A percentile compares a stretch with the other conserved stretches of the same genome.
These are phyloP conservation scores for Fusarium pilosicola DNA, from an alignment of 2,329 filamentous ascomycete genomes.

Conservation along the genomic window DNA sequence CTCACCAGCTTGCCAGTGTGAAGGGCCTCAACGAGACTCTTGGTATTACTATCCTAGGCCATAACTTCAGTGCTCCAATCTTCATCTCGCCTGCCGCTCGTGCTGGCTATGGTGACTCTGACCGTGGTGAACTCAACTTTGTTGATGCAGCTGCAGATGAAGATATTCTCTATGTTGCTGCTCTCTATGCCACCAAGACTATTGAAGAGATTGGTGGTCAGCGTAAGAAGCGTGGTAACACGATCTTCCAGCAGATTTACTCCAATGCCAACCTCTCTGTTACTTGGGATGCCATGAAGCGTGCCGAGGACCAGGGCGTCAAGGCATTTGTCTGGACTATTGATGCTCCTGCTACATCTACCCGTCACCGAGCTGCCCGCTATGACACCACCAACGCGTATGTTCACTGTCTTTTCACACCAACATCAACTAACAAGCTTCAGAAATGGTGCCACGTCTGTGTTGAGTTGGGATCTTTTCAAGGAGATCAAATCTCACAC, in stretches of 20 bases:
- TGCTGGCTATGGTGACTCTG: slow-evolving; percentile 55
- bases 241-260: slow-evolving; percentile 51
- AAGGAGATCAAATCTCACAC: slow-evolving; percentile 47
- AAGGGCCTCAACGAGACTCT: slow-evolving; percentile 49
- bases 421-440: background rate
- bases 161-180: slow-evolving; percentile 57
- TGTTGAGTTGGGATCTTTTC: slow-evolving; percentile 40
- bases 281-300: slow-evolving; percentile 47
- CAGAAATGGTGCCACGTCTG: slow-evolving; percentile 36
- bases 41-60: slow-evolving; percentile 55
- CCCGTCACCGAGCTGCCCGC: slow-evolving; percentile 40
- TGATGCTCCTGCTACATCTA: slow-evolving; percentile 42
- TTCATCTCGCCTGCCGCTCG: slow-evolving; percentile 60
- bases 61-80: slow-evolving; percentile 59
- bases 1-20: slow-evolving; percentile 48
- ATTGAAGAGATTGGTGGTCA: slow-evolving; percentile 49
- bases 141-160: slow-evolving; percentile 56
- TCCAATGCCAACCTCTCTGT: slow-evolving; percentile 48
- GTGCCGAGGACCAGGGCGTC: slow-evolving; percentile 47
- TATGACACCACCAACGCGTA: slow-evolving; percentile 42
- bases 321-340: slow-evolving; percentile 54
- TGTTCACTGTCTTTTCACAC: rapidly evolving
- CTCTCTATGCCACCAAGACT: slow-evolving; percentile 47
- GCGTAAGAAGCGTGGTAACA: slow-evolving; percentile 40
- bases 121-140: slow-evolving; percentile 58